Base-by-base conservation (phyloP, 345 rosid species). In the Ricinus communis region DNA sequence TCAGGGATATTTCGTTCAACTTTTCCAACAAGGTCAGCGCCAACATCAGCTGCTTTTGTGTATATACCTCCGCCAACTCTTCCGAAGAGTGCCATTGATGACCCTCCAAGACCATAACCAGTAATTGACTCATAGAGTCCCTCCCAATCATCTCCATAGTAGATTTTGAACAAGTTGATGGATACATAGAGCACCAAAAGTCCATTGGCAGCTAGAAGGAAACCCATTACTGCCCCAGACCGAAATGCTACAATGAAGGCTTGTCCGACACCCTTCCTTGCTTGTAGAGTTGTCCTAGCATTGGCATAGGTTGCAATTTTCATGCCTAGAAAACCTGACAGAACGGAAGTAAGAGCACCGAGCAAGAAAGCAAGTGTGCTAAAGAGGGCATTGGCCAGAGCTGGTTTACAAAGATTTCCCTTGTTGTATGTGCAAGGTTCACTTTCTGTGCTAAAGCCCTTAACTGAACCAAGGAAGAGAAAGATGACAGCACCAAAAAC, bases 71-170 rank as follows among this genome's bases (percentile, higher is more conserved):
- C 87, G 0, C 94, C 94, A 58, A 89, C 91, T 77, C 89, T 81
- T 57, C 91, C 91, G 49, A 89, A 87, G 33, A 87, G 87, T 9
- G 87, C 94, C 91, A 89, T 87, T 14, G 91, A 89, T 62, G 93
- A 81, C 15, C 91, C 93, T 0, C 93, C 85, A 5, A 88, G 84
- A 40, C 85, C 91, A 70, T 89, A 89, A 61, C 91, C 94, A 1
- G 93, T 88, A 11, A 88, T 88, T 12, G 93, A 85, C 68, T 88
- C 89, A 59, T 80, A 88, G 5, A 88, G 91, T 5, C 93, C 93
- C 40, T 85, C 91, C 93, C 91, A 87, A 59, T 87, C 93, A 56
- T 87, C 88, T n/a, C 85, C 90, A 62, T 88, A 88, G 73, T 87
- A 88, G 41, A 85, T 77, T 62, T 80, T 87, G 69, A 87, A 88